A percentile compares a stretch with the other conserved stretches of the same genome.
Evolutionary conservation across 2,329 filamentous ascomycete genomes (phyloP).

Genomic region (Talaromyces sp.): DNA sequence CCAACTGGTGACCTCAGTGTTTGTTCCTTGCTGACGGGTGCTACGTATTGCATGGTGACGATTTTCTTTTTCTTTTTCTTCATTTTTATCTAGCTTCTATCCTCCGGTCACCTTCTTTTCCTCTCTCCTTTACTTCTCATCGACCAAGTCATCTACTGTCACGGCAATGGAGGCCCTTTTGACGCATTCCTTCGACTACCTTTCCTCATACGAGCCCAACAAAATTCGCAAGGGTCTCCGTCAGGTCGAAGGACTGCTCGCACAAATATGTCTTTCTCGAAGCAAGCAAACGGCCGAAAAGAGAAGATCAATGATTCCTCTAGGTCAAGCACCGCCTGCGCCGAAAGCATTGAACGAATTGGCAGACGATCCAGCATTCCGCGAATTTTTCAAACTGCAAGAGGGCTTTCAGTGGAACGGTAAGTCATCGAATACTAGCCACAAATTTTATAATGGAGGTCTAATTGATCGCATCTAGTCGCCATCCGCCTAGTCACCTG

Average conservation of each 20-base stretch:
- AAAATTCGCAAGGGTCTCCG: conserved; percentile 92
- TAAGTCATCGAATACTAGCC: conserved; percentile 30
- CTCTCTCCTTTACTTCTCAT: not conserved
- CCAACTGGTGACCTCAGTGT: conserved; percentile 1
- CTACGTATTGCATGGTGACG: not conserved
- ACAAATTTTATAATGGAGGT: not conserved
- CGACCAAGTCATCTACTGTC: conserved; percentile 6
- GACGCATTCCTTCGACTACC: conserved; percentile 91
- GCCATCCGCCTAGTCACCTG: conserved; percentile 80
- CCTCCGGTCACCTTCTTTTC: not conserved
- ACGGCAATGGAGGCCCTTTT: conserved; percentile 80
- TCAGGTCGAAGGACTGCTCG: conserved; percentile 89
- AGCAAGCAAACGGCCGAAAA: conserved; percentile 42
- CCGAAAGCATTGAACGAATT: conserved; percentile 68
- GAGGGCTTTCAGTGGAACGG: conserved; percentile 97
- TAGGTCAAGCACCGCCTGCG: conserved; percentile 43
- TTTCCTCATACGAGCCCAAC: conserved; percentile 83
- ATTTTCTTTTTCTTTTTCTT: not conserved
- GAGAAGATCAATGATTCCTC: conserved; percentile 43
- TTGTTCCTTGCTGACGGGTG: not conserved
- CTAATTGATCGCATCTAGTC: conserved; percentile 50
- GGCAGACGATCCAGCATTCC: conserved; percentile 79
- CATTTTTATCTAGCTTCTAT: not conserved
- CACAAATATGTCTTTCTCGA: conserved; percentile 82
- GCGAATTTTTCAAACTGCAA: conserved; percentile 94